Evolutionary conservation across 2,329 filamentous ascomycete species (phyloP).

Genomic region (Fusarium nodosum): DNA sequence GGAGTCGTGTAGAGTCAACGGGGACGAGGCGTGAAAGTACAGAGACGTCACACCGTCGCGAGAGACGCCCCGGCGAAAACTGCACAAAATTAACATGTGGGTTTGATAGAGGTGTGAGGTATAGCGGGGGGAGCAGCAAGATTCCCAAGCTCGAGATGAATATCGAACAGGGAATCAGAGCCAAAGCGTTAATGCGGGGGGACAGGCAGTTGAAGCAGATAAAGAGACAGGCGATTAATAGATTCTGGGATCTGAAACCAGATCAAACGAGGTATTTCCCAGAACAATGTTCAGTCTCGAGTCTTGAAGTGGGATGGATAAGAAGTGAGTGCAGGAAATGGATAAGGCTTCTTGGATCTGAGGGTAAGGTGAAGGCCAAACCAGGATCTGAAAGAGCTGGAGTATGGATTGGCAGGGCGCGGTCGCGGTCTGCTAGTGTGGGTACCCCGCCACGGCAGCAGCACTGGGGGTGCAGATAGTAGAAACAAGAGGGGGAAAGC

Average conservation of each 20-base stretch:
- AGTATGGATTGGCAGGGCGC: conserved; percentile 53
- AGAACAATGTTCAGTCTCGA: conserved; percentile 38
- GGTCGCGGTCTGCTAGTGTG: conserved; percentile 55
- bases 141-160: conserved; percentile 31
- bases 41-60: conserved; percentile 65
- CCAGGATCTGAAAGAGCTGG: conserved; percentile 46
- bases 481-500: conserved; percentile 23
- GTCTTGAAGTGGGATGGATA: conserved; percentile 44
- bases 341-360: conserved; percentile 42
- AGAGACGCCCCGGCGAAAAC: conserved; percentile 67
- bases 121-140: conserved; percentile 39
- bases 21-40: conserved; percentile 61
- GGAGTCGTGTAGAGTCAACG: conserved; percentile 57
- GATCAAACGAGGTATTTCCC: conserved; percentile 30
- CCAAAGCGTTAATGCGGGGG: conserved; percentile 19
- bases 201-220: conserved; percentile 5
- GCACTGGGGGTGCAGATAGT: conserved; percentile 42
- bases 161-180: conserved; percentile 32
- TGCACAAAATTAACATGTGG: conserved; percentile 70
- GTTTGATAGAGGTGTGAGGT: conserved; percentile 51
- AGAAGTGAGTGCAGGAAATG: conserved; percentile 39
- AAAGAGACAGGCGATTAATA: conserved; percentile 33
- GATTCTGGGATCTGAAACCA: conserved; percentile 18
- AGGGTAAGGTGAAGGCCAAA: conserved; percentile 29
- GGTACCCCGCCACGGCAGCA: conserved; percentile 51